A percentile compares a stretch with the other conserved stretches of the same genome.
Evolutionary conservation across 805 yeast species (phyloP).

Genomic region (Metschnikowia vanudenii): DNA sequence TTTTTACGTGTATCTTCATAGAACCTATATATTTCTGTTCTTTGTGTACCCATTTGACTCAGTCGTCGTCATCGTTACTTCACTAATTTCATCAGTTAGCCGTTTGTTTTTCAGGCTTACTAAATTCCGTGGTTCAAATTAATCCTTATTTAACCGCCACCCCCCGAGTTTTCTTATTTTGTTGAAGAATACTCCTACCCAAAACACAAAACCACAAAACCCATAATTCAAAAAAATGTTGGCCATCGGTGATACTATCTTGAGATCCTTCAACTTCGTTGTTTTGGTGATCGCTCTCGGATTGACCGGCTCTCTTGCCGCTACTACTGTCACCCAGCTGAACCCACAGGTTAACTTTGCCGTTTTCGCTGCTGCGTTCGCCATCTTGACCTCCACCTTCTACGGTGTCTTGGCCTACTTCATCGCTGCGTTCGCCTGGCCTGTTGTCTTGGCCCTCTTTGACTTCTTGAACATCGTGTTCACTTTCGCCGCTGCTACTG

Average conservation of each 20-base stretch:
- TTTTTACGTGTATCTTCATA: conserved; percentile 1
- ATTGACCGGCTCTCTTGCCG: conserved; percentile 83
- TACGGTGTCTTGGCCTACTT: conserved; percentile 80
- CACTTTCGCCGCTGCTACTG: conserved; percentile 93
- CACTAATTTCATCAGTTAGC: not conserved
- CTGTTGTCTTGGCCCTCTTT: conserved; percentile 65
- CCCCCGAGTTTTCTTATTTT: conserved; percentile 1
- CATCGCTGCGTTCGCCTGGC: conserved; percentile 81
- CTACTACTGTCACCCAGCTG: conserved; percentile 49
- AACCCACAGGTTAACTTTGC: conserved; percentile 86
- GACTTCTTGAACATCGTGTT: conserved; percentile 90
- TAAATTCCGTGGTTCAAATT: not conserved
- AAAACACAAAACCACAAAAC: conserved; percentile 2
- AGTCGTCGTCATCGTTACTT: not conserved
- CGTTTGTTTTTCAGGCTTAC: not conserved
- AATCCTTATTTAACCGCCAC: not conserved
- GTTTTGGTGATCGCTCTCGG: conserved; percentile 81
- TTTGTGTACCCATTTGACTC: conserved; percentile 4
- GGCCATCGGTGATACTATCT: conserved; percentile 69
- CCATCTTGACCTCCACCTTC: conserved; percentile 72
- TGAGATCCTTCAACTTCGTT: conserved; percentile 73
- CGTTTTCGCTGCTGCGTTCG: conserved; percentile 86
- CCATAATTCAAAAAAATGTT: conserved; percentile 39
- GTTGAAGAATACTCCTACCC: not conserved
- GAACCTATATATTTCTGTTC: conserved; percentile 2